Evolutionary conservation across 2,329 filamentous ascomycete species (phyloP), one percentile per base, ranked within the genome.

Genomic region (Penicillium sp.): DNA sequence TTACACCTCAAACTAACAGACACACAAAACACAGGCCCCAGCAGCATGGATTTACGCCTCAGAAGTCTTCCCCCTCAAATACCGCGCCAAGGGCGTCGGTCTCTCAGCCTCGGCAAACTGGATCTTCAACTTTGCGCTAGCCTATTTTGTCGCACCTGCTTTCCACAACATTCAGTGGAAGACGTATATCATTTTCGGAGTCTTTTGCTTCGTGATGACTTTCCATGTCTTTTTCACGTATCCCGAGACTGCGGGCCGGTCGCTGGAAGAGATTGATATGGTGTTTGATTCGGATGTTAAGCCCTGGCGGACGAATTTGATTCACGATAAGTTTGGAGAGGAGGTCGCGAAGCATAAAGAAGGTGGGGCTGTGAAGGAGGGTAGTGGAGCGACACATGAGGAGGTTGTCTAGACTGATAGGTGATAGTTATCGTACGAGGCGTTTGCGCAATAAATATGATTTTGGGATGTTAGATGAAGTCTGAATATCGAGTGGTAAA

Each of bases 181-280:
- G 68, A 87, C 86, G 60, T 93, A 92, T 76, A 85, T 92, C 73
- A 83, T 94, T 64, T 94, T 94, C 69, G 90, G 83, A 1, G 82
- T 87, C 4, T 91, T 92, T 78, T 91, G 89, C 70, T 83, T 81
- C 0, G 81, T 81, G 6, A 89, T 89, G 67, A 86, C 87, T 41
- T 71, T 92, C 53, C 89, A 92, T 71, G 86, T 90, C 69, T 85
- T 85, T 72, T 80, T 92, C 65, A 76, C 80, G 35, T 87, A 86
- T 58, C 88, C 88, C 0, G 85, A 92, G 75, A 92, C 89, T 0
- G 84, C 85, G 43, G 87, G 87, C 16, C 88, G 85, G 70, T 87
- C 88, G 0, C 83, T 93, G 0, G 90, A 93, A 70, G 89, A 93
- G 73, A 88, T 92, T 73, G 89, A 90, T 63, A 82, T 87, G 14